Conservation (phyloP, 2,329 filamentous ascomycete species). For the Xylariaceae sp. region DNA sequence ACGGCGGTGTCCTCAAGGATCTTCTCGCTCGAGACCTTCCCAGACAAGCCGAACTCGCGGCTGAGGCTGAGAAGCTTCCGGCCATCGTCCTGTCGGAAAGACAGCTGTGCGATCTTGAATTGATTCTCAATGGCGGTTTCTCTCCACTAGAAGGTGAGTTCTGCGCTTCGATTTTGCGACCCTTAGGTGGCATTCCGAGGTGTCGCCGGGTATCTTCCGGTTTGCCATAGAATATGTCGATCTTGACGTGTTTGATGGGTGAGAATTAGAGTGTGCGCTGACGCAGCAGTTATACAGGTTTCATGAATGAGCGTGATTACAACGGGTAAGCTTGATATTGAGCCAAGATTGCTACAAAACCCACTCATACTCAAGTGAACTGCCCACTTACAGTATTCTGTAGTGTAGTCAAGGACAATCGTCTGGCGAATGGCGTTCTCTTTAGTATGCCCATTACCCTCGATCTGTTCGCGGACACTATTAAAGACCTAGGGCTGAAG, state of each 20-base stretch:
- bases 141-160: constrained; percentile 88
- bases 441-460: constrained; percentile 98
- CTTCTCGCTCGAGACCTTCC: constrained; percentile 88
- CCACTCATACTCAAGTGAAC: background rate
- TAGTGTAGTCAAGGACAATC: constrained; percentile 83
- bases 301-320: constrained; percentile 97
- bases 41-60: constrained; percentile 70
- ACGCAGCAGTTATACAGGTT: constrained; percentile 56
- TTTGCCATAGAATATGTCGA: background rate
- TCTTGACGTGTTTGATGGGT: background rate
- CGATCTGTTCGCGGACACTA: constrained; percentile 71
- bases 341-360: background rate
- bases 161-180: background rate
- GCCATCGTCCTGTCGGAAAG: constrained; percentile 84
- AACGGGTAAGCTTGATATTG: constrained; percentile 59
- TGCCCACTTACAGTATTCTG: constrained; percentile 4
- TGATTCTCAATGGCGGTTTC: constrained; percentile 97
- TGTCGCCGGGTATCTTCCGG: background rate
- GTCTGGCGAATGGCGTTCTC: constrained; percentile 81
- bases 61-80: constrained; percentile 81
- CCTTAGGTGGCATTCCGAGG: background rate
- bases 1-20: constrained; percentile 96
- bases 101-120: constrained; percentile 94
- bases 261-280: constrained; percentile 23
- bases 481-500: constrained; percentile 73